Evolutionary conservation across 345 rosid genomes (phyloP).

Genomic region (Populus euphratica): DNA sequence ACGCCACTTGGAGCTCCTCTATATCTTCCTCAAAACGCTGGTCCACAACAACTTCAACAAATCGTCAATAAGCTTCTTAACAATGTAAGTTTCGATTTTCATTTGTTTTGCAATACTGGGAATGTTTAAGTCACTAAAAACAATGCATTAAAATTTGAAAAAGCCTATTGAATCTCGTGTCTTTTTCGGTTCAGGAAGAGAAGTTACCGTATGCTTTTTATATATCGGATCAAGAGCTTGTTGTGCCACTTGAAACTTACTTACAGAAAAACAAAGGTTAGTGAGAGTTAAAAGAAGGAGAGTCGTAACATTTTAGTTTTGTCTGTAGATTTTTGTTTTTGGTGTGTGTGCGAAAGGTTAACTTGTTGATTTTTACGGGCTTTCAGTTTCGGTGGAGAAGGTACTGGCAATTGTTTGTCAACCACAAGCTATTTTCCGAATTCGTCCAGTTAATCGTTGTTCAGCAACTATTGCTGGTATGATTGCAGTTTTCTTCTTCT

Average conservation of each 20-base stretch:
- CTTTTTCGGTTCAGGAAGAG: slow-evolving; percentile 59
- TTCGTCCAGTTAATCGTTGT: slow-evolving; percentile 82
- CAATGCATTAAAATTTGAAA: background rate
- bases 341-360: slow-evolving; percentile 2
- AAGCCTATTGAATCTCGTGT: slow-evolving; percentile 1
- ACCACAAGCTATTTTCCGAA: slow-evolving; percentile 90
- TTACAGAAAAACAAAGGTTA: slow-evolving; percentile 78
- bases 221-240: slow-evolving; percentile 79
- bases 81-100: slow-evolving; percentile 37
- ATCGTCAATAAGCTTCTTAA: slow-evolving; percentile 80
- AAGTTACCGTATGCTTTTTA: slow-evolving; percentile 82
- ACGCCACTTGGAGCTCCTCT: slow-evolving; percentile 57
- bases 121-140: background rate
- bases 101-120: background rate
- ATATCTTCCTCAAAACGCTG: slow-evolving; percentile 78
- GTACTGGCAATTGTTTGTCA: slow-evolving; percentile 86
- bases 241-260: slow-evolving; percentile 72
- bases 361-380: background rate
- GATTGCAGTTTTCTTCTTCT: slow-evolving; percentile 6
- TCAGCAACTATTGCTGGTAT: slow-evolving; percentile 88
- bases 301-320: background rate
- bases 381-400: slow-evolving; percentile 93
- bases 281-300: background rate
- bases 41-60: slow-evolving; percentile 76
- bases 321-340: background rate